A percentile compares a stretch with the other conserved stretches of the same genome.
phyloP scores from a whole-genome alignment of 352 stramenopile species.

The Phytophthora megakarya region DNA sequence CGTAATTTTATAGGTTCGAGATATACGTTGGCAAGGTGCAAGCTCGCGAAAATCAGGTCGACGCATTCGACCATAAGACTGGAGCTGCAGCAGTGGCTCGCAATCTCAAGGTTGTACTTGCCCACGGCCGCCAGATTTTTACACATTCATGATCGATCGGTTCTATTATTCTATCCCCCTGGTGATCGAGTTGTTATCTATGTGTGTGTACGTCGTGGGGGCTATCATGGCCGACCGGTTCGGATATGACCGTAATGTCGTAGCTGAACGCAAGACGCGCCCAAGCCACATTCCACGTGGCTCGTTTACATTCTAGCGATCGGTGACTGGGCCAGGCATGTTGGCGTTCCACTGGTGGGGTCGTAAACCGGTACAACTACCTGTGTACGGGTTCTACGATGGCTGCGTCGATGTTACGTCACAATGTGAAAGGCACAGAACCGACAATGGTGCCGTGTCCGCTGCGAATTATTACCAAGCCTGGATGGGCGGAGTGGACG shows the following conservation, averaged over 20 bases:
- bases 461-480: constrained; percentile 29
- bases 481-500: constrained; percentile 3
- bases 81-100: constrained; percentile 10
- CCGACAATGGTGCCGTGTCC: constrained; percentile 15
- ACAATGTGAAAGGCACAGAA: constrained; percentile 20
- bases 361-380: constrained; percentile 34
- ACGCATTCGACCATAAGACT: constrained; percentile 17
- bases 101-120: constrained; percentile 16
- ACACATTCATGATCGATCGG: not conserved
- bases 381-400: constrained; percentile 19
- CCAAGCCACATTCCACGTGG: not conserved
- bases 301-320: constrained; percentile 4
- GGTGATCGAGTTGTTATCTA: not conserved
- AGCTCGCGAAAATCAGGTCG: not conserved
- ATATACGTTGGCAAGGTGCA: constrained; percentile 14
- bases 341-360: constrained; percentile 27
- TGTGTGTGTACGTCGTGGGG: not conserved
- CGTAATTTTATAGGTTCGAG: constrained; percentile 19
- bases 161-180: not conserved
- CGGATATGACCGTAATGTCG: not conserved
- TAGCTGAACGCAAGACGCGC: not conserved
- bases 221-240: not conserved
- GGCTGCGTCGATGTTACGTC: constrained; percentile 1
- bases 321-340: constrained; percentile 17
- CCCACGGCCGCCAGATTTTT: not conserved